These are phyloP conservation scores for Gaultheria prostrata DNA, from an alignment of 148 eudicot species.

Conservation along the genomic window DNA sequence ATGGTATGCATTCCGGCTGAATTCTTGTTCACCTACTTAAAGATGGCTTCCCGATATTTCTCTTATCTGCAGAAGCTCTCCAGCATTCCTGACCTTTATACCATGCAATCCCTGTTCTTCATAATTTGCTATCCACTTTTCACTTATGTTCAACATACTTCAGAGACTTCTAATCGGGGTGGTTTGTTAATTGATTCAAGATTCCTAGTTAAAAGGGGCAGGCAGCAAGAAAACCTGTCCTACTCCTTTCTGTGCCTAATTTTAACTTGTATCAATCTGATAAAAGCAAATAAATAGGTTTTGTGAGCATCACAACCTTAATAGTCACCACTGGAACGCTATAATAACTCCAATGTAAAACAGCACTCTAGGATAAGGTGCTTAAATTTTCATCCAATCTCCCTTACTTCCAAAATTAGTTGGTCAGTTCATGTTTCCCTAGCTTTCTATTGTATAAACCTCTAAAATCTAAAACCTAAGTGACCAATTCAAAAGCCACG, in stretches of 20 bases:
- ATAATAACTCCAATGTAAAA: background rate
- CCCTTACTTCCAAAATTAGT: background rate
- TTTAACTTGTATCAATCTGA: background rate
- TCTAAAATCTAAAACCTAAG: background rate
- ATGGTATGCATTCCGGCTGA: background rate
- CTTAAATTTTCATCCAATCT: background rate
- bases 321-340: background rate
- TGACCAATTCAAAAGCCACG: background rate
- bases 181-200: background rate
- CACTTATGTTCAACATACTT: background rate
- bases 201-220: background rate
- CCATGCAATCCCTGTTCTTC: background rate
- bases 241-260: background rate
- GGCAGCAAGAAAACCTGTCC: background rate
- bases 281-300: background rate
- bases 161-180: background rate
- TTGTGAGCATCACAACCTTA: background rate
- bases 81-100: background rate
- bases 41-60: background rate
- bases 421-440: background rate
- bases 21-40: background rate
- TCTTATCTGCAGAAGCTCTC: background rate
- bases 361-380: background rate
- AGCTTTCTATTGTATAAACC: background rate
- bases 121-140: background rate